Evolutionary conservation across 2,329 filamentous ascomycete genomes (phyloP), one percentile per base, ranked within the genome.

Genomic region (Apiospora malaysiana): DNA sequence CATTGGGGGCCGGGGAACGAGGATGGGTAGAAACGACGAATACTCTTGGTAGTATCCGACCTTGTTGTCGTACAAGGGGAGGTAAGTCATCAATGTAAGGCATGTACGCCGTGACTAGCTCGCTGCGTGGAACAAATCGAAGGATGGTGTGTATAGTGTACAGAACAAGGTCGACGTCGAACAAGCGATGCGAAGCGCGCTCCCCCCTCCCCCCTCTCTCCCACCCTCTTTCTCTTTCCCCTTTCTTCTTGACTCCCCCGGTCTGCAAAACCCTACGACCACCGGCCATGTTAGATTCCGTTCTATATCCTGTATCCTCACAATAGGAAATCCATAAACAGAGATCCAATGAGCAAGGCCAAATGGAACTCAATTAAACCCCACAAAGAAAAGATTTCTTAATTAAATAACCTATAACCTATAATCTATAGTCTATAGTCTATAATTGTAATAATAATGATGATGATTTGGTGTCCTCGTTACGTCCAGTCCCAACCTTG

Each of bases 381-480:
- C n/a, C 27, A n/a, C 16, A 37, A 40, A 51, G 27, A 51, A 1
- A 12, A 12, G 37, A 18, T 63, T 21, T 37, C 56, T n/a, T 40
- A 6, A 12, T 40, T 8, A n/a, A n/a, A 21, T 10, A 25, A 25
- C 10, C 56, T n/a, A n/a, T n/a, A n/a, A n/a, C n/a, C n/a, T n/a
- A n/a, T n/a, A n/a, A n/a, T n/a, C n/a, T n/a, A n/a, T n/a, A n/a
- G n/a, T n/a, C n/a, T n/a, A n/a, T n/a, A 8, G n/a, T 63, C 56
- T 63, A 63, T 63, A 63, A 63, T 63, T 63, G 32, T 32, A n/a
- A n/a, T 40, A n/a, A 40, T n/a, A n/a, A n/a, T n/a, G n/a, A n/a
- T n/a, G n/a, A n/a, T 32, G 25, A n/a, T 12, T 40, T 23, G 32
- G n/a, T 63, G 8, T 2, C 27, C 51, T 56, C 14, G 49, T 21